Evolutionary conservation across 768 basidiomycete genomes (phyloP).

Genomic region (Leccinum subgranulosum): DNA sequence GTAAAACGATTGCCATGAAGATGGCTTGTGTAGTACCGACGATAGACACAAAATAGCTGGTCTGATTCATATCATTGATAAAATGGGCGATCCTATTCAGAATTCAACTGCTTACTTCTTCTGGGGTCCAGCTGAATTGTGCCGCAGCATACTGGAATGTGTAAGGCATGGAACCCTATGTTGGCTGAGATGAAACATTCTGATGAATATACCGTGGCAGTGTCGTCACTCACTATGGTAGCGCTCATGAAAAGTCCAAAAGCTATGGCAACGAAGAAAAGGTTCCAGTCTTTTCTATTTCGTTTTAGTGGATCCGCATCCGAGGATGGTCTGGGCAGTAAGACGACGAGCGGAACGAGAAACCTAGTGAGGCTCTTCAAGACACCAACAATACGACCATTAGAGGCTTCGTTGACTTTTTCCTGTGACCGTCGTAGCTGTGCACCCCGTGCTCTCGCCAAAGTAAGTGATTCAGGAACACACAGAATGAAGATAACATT

Average conservation of each 20-base stretch:
- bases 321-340: constrained; percentile 43
- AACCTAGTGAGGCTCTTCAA: constrained; percentile 54
- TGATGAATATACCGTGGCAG: not conserved
- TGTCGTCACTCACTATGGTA: constrained; percentile 41
- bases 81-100: not conserved
- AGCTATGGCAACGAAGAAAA: constrained; percentile 52
- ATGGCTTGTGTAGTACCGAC: constrained; percentile 52
- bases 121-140: constrained; percentile 65
- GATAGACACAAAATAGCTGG: constrained; percentile 68
- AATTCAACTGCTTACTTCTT: constrained; percentile 43
- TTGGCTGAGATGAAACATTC: not conserved
- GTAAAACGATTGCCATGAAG: constrained; percentile 55
- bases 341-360: constrained; percentile 67
- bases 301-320: constrained; percentile 39
- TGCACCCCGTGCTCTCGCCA: constrained; percentile 37
- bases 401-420: constrained; percentile 4
- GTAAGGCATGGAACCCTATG: constrained; percentile 53
- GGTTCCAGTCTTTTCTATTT: constrained; percentile 57
- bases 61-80: constrained; percentile 33
- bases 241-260: constrained; percentile 46
- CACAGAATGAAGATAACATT: constrained; percentile 51
- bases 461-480: constrained; percentile 76
- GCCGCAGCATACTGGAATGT: constrained; percentile 65
- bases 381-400: not conserved
- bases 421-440: constrained; percentile 12